Base-by-base conservation (phyloP, 2,329 filamentous ascomycete species). In the Fonsecaea multimorphosa region DNA sequence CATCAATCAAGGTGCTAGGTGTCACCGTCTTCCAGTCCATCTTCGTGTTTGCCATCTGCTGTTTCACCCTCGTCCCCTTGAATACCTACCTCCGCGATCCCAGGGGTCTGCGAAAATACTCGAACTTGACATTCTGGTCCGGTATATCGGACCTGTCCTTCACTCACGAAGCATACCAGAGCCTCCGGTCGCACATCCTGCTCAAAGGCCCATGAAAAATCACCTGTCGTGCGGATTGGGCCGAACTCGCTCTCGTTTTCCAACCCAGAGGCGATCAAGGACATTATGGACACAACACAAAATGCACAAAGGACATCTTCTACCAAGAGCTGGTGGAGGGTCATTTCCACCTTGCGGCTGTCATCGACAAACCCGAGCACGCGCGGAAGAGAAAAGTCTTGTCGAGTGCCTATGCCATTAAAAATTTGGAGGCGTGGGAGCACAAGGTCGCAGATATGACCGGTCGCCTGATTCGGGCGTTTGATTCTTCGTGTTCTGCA, bases 51-150 rank as follows among this genome's bases (percentile, higher is more conserved):
- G 22, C 71, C 9, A 63, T 79, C 27, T 12, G 72, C 51, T 81
- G 79, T 64, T 78, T 81, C 51, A 56, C 82, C 24, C 36, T 81
- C 31, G 76, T 75, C 53, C 81, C 81, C 1, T 58, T 82, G 6
- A 53, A 79, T 34, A 72, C 76, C 19, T 84, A 84, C 69, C 78
- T 83, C 63, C 74, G 75, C 27, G 82, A 84, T 70, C 72, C 74
- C 0, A 83, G 83, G 76, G 80, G 81, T 7, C 76, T 85, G 1
- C 78, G 83, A 7, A 79, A 77, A 71, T 84, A 81, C 56, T 81
- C 81, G 6, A 80, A 78, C 65, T 73, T 84, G 61, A 75, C 75
- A 19, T 68, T 74, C 3, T 75, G 83, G 14, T 79, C 82, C 0
- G 82, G 81, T 12, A 76, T 84, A 36, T 80, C 79, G 5, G 78